These are phyloP conservation scores for Thermomyces lanuginosus DNA, from an alignment of 2,329 filamentous ascomycete genomes.

Conservation along the genomic window DNA sequence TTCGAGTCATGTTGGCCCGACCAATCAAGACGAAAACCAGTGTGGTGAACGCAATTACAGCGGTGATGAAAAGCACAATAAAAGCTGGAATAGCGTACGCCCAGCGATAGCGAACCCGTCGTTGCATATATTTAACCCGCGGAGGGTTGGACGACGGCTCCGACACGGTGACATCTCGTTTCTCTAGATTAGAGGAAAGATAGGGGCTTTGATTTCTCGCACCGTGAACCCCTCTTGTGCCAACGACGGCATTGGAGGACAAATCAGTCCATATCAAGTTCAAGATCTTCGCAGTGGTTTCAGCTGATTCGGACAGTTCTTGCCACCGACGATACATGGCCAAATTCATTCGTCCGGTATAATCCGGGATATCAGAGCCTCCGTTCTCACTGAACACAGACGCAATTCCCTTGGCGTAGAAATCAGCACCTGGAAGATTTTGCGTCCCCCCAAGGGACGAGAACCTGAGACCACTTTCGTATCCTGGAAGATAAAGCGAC, in stretches of 20 bases:
- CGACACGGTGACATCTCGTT: no score
- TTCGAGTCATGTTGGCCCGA: neutral
- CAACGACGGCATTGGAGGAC: conserved; percentile 27
- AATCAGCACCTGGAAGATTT: neutral
- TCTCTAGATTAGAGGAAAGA: no score
- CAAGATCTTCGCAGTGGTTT: conserved; percentile 19
- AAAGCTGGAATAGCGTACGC: conserved; percentile 2
- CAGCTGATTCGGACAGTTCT: conserved; percentile 14
- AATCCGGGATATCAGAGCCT: conserved; percentile 19
- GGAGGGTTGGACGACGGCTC: no score
- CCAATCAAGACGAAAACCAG: neutral
- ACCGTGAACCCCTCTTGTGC: conserved; percentile 13
- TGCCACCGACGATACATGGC: conserved; percentile 30
- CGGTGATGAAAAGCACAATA: conserved; percentile 1
- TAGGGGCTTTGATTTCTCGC: neutral
- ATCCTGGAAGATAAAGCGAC: conserved; percentile 15
- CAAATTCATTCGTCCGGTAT: conserved; percentile 22
- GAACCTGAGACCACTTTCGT: neutral
- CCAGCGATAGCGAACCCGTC: neutral
- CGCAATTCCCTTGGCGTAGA: neutral
- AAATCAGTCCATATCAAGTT: conserved; percentile 33
- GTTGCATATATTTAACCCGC: no score
- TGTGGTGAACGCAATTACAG: neutral
- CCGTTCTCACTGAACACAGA: conserved; percentile 1
- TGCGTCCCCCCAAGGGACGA: conserved; percentile 7